Conservation (phyloP, 1,139 yeast species). For the Yamadazyma diddensiae region DNA sequence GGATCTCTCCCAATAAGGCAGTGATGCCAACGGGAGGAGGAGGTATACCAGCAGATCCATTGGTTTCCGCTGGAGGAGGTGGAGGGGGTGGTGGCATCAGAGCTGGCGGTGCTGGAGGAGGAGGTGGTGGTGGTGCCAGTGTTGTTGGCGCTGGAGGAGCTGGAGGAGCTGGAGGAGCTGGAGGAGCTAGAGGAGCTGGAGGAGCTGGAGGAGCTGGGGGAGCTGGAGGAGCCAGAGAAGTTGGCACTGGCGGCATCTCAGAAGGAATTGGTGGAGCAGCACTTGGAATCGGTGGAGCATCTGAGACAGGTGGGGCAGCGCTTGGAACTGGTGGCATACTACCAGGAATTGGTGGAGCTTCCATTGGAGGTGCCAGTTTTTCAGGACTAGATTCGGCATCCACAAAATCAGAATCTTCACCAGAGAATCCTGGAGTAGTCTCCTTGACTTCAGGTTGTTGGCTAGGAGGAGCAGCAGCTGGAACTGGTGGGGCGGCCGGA, state of each 20-base stretch:
- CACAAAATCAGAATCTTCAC: constrained; percentile 14
- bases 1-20: constrained; percentile 55
- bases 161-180: constrained; percentile 17
- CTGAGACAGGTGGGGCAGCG: constrained; percentile 5
- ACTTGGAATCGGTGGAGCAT: constrained; percentile 15
- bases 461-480: constrained; percentile 10
- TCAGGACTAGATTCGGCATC: constrained; percentile 11
- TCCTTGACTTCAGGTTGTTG: constrained; percentile 14
- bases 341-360: constrained; percentile 3
- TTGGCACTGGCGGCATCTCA: constrained; percentile 16
- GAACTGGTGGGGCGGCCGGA: constrained; percentile 5
- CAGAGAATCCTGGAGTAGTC: neutral
- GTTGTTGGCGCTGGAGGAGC: constrained; percentile 21
- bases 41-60: constrained; percentile 18
- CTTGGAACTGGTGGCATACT: constrained; percentile 2
- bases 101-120: constrained; percentile 13
- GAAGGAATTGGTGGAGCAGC: constrained; percentile 5
- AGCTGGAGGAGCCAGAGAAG: constrained; percentile 20
- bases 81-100: constrained; percentile 24
- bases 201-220: constrained; percentile 16
- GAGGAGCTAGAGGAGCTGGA: constrained; percentile 17
- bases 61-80: constrained; percentile 23
- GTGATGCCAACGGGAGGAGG: constrained; percentile 34
- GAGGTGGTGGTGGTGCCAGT: constrained; percentile 23
- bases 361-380: constrained; percentile 3